Conservation (phyloP, 192 early-diverging fungal genomes). For the Coemansia sp. region DNA sequence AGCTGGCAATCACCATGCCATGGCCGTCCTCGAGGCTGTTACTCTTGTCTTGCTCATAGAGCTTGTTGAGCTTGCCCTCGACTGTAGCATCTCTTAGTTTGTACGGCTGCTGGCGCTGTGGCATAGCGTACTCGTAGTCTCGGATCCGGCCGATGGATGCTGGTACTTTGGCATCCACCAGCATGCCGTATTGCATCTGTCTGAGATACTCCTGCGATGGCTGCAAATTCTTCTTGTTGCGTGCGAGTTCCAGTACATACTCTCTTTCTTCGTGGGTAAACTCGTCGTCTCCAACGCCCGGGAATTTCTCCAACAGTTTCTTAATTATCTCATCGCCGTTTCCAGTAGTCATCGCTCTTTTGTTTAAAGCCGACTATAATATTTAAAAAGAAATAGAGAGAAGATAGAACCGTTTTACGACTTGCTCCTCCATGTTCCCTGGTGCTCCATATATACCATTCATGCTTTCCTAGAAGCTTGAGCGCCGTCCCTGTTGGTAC, state of each 20-base stretch:
- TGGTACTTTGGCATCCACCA: slow-evolving; percentile 2
- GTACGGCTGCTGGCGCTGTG: slow-evolving; percentile 18
- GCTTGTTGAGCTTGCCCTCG: not conserved
- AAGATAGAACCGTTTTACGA: no score
- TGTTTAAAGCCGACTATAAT: not conserved
- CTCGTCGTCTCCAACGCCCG: slow-evolving; percentile 25
- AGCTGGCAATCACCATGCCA: slow-evolving; percentile 19
- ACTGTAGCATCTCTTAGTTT: not conserved
- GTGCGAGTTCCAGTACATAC: not conserved
- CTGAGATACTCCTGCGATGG: not conserved
- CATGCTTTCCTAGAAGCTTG: no score
- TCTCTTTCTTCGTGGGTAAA: slow-evolving; percentile 13
- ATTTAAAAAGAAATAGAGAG: no score
- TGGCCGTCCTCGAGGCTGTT: slow-evolving; percentile 2
- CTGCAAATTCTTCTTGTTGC: not conserved
- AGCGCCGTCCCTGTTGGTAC: no score
- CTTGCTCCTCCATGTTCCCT: no score
- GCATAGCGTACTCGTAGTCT: slow-evolving; percentile 11
- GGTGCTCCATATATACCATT: no score
- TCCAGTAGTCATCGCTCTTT: not conserved
- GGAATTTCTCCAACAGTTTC: not conserved
- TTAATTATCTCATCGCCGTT: not conserved
- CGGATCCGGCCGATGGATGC: slow-evolving; percentile 5
- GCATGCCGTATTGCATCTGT: not conserved
- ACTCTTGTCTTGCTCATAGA: slow-evolving; percentile 14